Base-by-base conservation (phyloP, 768 basidiomycete genomes). In the Flagelloscypha sp. region DNA sequence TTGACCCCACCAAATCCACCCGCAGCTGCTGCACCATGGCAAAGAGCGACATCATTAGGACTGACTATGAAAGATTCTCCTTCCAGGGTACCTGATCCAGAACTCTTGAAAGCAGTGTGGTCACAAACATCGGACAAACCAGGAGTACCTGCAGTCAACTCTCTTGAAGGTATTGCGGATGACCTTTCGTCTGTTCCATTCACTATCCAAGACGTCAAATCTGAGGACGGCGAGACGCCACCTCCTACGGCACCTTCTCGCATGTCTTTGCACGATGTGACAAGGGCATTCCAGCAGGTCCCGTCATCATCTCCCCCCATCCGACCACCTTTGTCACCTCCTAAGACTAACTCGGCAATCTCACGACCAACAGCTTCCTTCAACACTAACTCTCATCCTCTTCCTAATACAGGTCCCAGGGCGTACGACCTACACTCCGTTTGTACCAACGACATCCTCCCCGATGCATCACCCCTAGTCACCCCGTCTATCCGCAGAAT, bases 201-300 rank as follows among this genome's bases (percentile, higher is more conserved):
- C 56, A 80, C 81, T 5, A 54, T 89, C 22, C 85, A 84, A 49
- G 87, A 90, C 37, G 80, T 87, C 34, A 89, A 88, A 53, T 84
- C 84, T 8, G 86, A 88, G 51, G 84, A 84, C 46, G 86, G 84
- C 13, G 79, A 77, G 53, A 84, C 83, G 2, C 82, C 84, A 2
- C 84, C 84, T 10, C 76, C 81, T 16, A 57, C 62, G 6, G 64
- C 72, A 16, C 71, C 83, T 17, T 79, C 79, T 12, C 76, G 83
- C 25, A 84, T 87, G 75, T 85, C 84, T 3, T 58, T 81, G 24
- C 77, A 80, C 38, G 87, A 90, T 37, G 84, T 88, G 22, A 86
- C 82, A 9, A 76, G 83, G 39, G 84, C 86, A 15, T 90, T 90
- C 61, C 87, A 90, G 50, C 80, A 80, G 56, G 87, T 89, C 18